Evolutionary conservation across 2,329 filamentous ascomycete genomes (phyloP).

Genomic region (Scopulariopsis brevicaulis): DNA sequence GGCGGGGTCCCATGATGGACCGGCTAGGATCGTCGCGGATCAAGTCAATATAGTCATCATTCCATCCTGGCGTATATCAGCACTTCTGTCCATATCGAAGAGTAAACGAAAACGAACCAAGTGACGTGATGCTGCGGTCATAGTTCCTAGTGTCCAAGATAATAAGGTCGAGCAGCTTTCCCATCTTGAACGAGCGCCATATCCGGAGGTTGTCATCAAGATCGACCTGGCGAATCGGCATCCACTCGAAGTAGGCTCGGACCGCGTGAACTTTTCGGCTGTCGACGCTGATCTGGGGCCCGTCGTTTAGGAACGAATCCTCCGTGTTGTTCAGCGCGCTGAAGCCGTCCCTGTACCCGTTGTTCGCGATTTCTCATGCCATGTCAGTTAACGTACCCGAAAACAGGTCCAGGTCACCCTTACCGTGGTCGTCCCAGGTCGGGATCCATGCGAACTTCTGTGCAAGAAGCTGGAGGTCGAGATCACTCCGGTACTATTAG

Average conservation of each 20-base stretch:
- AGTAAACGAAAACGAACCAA: constrained; percentile 13
- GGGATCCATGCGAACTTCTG: constrained; percentile 31
- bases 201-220: constrained; percentile 60
- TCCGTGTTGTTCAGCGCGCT: constrained; percentile 54
- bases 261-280: constrained; percentile 65
- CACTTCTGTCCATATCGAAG: not conserved
- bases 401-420: constrained; percentile 17
- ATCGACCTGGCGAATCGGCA: constrained; percentile 37
- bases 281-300: constrained; percentile 46
- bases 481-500: constrained; percentile 24
- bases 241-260: constrained; percentile 57
- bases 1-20: constrained; percentile 58
- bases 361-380: not conserved
- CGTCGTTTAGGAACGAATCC: constrained; percentile 48
- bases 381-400: not conserved
- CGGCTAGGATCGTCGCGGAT: constrained; percentile 55
- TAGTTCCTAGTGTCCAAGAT: constrained; percentile 62
- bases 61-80: constrained; percentile 26
- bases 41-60: constrained; percentile 46
- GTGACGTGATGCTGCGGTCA: constrained; percentile 49
- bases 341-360: constrained; percentile 37
- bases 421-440: constrained; percentile 36
- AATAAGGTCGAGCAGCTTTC: constrained; percentile 53
- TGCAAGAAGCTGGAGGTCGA: constrained; percentile 26
- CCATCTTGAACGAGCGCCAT: constrained; percentile 56